Percentiles rank a stretch among this genome's conserved stretches.
phyloP scores from a whole-genome alignment of 2,329 filamentous ascomycete genomes.

The Aquanectria penicillioides region DNA sequence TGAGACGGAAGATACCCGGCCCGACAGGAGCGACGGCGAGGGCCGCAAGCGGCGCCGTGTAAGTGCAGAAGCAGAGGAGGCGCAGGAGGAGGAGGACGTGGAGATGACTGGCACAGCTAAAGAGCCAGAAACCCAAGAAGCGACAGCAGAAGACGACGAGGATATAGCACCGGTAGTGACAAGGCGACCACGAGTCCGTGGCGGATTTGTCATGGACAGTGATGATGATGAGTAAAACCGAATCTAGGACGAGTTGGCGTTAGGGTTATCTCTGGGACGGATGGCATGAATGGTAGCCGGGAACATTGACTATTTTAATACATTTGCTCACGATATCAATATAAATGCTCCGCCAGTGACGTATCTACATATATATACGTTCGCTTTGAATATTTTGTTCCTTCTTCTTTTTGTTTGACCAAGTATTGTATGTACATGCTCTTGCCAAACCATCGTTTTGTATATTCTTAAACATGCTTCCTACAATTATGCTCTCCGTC shows the following conservation, averaged over 20 bases:
- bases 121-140: not conserved
- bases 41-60: slow-evolving; percentile 51
- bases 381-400: not conserved
- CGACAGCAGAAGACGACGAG: slow-evolving; percentile 42
- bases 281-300: slow-evolving; percentile 1
- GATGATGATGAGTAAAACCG: slow-evolving; percentile 63
- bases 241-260: slow-evolving; percentile 25
- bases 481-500: not conserved
- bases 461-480: not conserved
- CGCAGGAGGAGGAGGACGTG: slow-evolving; percentile 36
- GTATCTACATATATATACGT: too few relatives aligned
- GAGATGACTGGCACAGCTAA: slow-evolving; percentile 40
- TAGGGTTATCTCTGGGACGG: slow-evolving; percentile 14
- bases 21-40: slow-evolving; percentile 48
- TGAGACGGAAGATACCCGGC: slow-evolving; percentile 41
- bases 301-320: slow-evolving; percentile 1
- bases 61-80: slow-evolving; percentile 42
- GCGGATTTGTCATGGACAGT: slow-evolving; percentile 68
- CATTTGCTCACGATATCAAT: too few relatives aligned
- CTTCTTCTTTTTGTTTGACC: not conserved
- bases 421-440: not conserved
- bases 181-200: slow-evolving; percentile 57
- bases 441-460: not conserved
- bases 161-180: slow-evolving; percentile 40
- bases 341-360: too few relatives aligned